Conservation (phyloP, 768 basidiomycete species). For the Tulasnella calospora region DNA sequence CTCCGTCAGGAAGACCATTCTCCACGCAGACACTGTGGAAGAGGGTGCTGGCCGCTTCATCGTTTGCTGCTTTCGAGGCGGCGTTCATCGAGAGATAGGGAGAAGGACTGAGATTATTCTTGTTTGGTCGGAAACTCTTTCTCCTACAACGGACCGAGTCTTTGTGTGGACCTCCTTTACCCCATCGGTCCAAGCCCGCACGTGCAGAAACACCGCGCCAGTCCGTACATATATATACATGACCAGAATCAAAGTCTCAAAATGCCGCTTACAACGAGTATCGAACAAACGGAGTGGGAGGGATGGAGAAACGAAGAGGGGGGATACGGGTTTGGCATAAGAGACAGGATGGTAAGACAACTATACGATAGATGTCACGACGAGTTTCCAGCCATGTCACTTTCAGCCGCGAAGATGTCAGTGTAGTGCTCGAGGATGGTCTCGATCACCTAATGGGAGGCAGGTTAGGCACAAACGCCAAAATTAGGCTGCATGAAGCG, state of each 20-base stretch:
- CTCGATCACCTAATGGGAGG: slow-evolving; percentile 68
- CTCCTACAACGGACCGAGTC: no score
- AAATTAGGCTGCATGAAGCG: slow-evolving; percentile 23
- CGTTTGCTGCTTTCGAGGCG: no score
- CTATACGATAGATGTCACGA: not conserved
- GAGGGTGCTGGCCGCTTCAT: no score
- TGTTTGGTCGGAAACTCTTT: no score
- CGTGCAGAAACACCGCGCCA: not conserved
- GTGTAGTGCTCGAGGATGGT: slow-evolving; percentile 90
- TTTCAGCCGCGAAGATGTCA: slow-evolving; percentile 93
- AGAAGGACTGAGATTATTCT: no score
- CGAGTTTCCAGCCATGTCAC: not conserved
- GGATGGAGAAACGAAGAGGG: not conserved
- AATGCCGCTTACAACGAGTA: not conserved
- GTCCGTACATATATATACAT: slow-evolving; percentile 5
- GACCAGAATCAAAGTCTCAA: not conserved
- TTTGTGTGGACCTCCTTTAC: no score
- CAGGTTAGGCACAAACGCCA: slow-evolving; percentile 19
- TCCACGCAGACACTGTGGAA: no score
- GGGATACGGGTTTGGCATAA: not conserved
- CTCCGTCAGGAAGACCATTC: no score
- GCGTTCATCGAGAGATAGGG: no score
- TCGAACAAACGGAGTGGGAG: not conserved
- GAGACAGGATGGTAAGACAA: not conserved
- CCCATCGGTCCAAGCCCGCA: no score